phyloP scores from a whole-genome alignment of 23 red algal genomes.

The Cyanidiococcus yangmingshanensis region DNA sequence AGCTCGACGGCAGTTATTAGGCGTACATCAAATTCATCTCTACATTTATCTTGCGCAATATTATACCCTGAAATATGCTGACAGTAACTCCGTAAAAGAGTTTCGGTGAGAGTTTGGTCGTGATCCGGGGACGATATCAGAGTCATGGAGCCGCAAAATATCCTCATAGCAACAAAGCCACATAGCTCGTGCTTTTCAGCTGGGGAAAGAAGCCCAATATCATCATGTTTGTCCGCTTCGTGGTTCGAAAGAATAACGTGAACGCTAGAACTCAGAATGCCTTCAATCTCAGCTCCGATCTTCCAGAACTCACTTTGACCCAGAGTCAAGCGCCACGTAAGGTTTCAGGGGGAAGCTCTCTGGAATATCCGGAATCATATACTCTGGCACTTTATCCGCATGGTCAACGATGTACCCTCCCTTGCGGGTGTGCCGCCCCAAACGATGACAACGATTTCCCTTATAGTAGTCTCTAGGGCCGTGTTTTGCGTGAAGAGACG shows the following conservation, averaged over 20 bases:
- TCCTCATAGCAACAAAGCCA: too few species aligned
- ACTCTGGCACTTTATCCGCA: conserved; percentile 25
- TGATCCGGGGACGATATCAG: too few species aligned
- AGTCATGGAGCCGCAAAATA: too few species aligned
- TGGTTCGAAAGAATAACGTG: neutral
- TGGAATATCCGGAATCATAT: conserved; percentile 19
- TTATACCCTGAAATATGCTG: too few species aligned
- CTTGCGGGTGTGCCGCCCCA: conserved; percentile 54
- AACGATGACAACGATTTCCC: conserved; percentile 33
- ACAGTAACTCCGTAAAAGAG: too few species aligned
- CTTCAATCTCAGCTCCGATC: neutral
- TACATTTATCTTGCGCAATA: too few species aligned
- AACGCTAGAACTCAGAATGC: neutral
- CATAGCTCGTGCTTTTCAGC: neutral
- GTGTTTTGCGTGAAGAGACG: conserved; percentile 42
- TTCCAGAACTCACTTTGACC: neutral
- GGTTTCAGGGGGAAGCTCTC: neutral
- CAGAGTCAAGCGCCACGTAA: conserved; percentile 31
- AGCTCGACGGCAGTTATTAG: too few species aligned
- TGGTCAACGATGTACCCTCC: conserved; percentile 38
- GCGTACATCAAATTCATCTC: too few species aligned
- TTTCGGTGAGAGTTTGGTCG: too few species aligned
- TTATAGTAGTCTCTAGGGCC: conserved; percentile 38
- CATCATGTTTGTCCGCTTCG: neutral
- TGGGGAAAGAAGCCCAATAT: neutral